Evolutionary conservation across 1,284 basidiomycete genomes (phyloP), one percentile per base, ranked within the genome.

Genomic region (Cutaneotrichosporon spelunceum): DNA sequence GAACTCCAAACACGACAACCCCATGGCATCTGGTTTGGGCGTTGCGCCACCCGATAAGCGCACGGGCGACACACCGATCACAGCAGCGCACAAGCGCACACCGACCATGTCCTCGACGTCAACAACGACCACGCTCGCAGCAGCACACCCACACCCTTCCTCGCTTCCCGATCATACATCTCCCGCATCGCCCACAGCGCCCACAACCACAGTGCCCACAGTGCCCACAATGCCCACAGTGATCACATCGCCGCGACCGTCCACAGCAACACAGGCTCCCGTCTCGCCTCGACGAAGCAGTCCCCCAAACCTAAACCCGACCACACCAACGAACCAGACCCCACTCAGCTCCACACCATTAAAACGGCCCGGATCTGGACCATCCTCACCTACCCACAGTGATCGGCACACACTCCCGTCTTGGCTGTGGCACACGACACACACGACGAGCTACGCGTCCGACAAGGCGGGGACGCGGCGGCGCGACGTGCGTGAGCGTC

Each of bases 401-500:
- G 39, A 42, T 7, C 2, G 19, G 19, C 39, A 42, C 39, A 49
- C 52, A 4, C 52, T 53, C 33, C 52, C 52, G 11, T 53, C 52
- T 21, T 53, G 52, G 52, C 21, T 53, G 11, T 53, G 52, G 52
- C 52, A 53, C 52, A 53, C 52, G 34, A 53, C 52, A 3, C 36
- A 34, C 10, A 53, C 52, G 34, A 53, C 52, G 23, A 24, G 21
- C 9, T 53, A 53, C 34, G 19, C 52, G 3, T 53, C 52, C 52
- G 52, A 53, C 34, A 34, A 24, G 34, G 23, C 33, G 10, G 52
- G 52, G n/a, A 26, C 52, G 13, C 34, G 33, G 52, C 52, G 52
- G 34, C 52, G 52, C 10, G 52, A 53, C 34, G 52, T 53, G 23
- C 21, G 52, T 23, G 52, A 36, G 23, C 29, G 34, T 21, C 33